Base-by-base conservation (phyloP, 1,284 basidiomycete genomes). In the Cystobasidium sp. region DNA sequence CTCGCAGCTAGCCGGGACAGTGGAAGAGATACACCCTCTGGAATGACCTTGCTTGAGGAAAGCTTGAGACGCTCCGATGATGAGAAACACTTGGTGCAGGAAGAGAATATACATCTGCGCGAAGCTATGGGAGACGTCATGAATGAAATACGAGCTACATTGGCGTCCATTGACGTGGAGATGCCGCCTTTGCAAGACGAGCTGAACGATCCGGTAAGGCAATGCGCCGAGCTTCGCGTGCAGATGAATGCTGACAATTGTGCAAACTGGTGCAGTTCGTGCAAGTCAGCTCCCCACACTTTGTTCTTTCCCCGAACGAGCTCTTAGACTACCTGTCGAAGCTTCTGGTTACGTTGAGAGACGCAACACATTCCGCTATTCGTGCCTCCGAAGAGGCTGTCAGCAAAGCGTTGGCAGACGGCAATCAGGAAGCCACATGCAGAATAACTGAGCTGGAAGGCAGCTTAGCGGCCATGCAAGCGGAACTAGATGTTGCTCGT, bases 71-170 rank as follows among this genome's bases (percentile, higher is more conserved):
- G 62, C 16, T 39, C 62, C 9, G 62, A 73, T 39, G 70, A 55
- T 31, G 63, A 49, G 41, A 65, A 63, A 46, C 37, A 64, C 9
- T 24, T 39, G 7, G 49, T 66, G 22, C 62, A 73, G 31, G 70
- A 73, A 20, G 70, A 73, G 70, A 73, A 73, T 31, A 52, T 65
- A 5, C 62, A 73, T 31, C 70, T 73, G 1, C 61, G 70, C n/a
- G 70, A 73, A 22, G 63, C 66, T 43, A 22, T 73, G 12, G 62
- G 63, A 12, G 70, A 73, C 44, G 49, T 73, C 8, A 18, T 61
- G 24, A 66, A 44, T 22, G 70, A 73, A 66, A 52, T 73, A 12
- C 37, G 24, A 44, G 62, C 70, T 18, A 73, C 70, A 8, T 37
- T 73, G 20, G 18, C 22, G 1, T 37, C 70, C 1, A 24, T 73